phyloP scores from a whole-genome alignment of 2,329 filamentous ascomycete species.

The Juglanconis oblonga region DNA sequence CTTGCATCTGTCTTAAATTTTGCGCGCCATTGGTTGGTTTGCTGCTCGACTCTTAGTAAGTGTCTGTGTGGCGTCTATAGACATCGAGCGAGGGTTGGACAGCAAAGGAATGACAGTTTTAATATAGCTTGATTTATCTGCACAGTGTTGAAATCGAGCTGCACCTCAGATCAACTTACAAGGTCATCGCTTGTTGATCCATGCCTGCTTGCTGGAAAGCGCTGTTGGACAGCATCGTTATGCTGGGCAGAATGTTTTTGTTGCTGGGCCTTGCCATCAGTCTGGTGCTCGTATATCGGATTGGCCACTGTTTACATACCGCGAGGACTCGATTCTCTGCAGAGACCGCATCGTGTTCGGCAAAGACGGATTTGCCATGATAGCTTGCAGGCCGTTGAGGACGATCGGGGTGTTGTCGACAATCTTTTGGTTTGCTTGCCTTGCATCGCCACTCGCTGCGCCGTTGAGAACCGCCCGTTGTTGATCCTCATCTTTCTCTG shows the following conservation, averaged over 20 bases:
- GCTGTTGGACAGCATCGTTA: slow-evolving; percentile 16
- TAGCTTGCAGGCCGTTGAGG: slow-evolving; percentile 17
- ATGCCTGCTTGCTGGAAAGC: slow-evolving; percentile 15
- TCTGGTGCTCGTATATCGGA: neutral
- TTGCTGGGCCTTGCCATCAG: slow-evolving; percentile 6
- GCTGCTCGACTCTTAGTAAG: too few relatives aligned
- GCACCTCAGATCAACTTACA: too few relatives aligned
- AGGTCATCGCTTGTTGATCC: neutral
- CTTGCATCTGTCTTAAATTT: too few relatives aligned
- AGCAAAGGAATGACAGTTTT: too few relatives aligned
- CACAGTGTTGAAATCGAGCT: too few relatives aligned
- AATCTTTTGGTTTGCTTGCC: slow-evolving; percentile 17
- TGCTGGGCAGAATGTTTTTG: slow-evolving; percentile 20
- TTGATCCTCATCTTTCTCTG: slow-evolving; percentile 18
- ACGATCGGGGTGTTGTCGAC: slow-evolving; percentile 20
- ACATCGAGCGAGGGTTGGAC: too few relatives aligned
- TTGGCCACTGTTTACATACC: slow-evolving; percentile 1
- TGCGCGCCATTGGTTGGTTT: too few relatives aligned
- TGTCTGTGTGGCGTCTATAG: too few relatives aligned
- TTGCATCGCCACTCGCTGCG: slow-evolving; percentile 14
- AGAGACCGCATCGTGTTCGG: slow-evolving; percentile 17
- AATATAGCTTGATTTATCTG: too few relatives aligned
- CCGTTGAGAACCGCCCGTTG: slow-evolving; percentile 17
- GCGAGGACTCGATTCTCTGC: slow-evolving; percentile 17
- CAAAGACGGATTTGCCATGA: slow-evolving; percentile 17